Evolutionary conservation across 306 rosid genomes (phyloP), one percentile per base, ranked within the genome.

Genomic region (Sphenostylis stenocarpa): DNA sequence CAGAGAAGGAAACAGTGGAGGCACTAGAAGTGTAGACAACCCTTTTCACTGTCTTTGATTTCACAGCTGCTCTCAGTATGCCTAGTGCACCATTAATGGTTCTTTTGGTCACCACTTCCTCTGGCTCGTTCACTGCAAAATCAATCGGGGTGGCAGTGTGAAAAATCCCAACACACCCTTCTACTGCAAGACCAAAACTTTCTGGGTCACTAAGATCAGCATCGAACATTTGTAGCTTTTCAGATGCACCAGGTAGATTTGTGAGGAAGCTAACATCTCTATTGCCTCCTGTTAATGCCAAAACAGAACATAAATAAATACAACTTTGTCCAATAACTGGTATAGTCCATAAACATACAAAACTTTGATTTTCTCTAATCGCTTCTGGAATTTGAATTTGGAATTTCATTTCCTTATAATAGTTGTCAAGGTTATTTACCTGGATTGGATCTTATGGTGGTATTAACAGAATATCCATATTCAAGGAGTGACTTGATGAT

Each of bases 21-120:
- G 62, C 85, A 79, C 86, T 82, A 0, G 93, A 87, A 78, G 96
- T 83, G 85, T 91, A 88, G 1, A 91, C 84, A 31, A 91, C 86
- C 39, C 90, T 83, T 52, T 83, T 88, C 70, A 91, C 85, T 0
- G 87, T 88, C 62, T 86, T 73, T 0, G 90, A 84, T 24, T 84
- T 31, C 1, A 78, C 14, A 61, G 91, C 84, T 12, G 86, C 85
- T 33, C 72, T 80, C 29, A 91, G 51, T 3, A 91, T 87, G 3
- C 88, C 90, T 13, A 88, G 15, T 13, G 91, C 77, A 3, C 91
- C 93, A 21, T 84, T 83, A 1, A 84, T 29, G 21, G 87, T 48
- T 63, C 88, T 77, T 67, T 75, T 76, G 1, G 85, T 88, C 56
- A 91, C 84, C 0, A 16, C 15, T 51, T 84, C 90, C 38, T 86